Evolutionary conservation across 1,139 yeast genomes (phyloP).

Genomic region (Scheffersomyces segobiensis): DNA sequence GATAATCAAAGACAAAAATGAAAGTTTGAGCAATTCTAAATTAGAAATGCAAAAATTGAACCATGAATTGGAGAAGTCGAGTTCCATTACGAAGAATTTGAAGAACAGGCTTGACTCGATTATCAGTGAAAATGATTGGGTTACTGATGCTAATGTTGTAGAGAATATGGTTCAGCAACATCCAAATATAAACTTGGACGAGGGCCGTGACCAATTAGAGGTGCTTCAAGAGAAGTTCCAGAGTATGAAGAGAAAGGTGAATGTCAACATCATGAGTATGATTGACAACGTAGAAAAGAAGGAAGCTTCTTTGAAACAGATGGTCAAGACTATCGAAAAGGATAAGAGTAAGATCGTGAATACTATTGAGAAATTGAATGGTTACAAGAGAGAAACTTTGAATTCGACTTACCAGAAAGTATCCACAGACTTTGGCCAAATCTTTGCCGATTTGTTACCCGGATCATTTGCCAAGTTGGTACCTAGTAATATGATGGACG

Average conservation of each 20-base stretch:
- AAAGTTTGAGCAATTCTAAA: constrained; percentile 49
- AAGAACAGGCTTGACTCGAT: constrained; percentile 49
- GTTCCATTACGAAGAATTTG: constrained; percentile 42
- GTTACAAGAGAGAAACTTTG: constrained; percentile 81
- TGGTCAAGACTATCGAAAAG: constrained; percentile 86
- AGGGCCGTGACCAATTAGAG: constrained; percentile 58
- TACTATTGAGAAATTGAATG: constrained; percentile 82
- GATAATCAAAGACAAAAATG: constrained; percentile 53
- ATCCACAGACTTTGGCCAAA: constrained; percentile 85
- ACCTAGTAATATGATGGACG: constrained; percentile 75
- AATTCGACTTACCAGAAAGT: constrained; percentile 86
- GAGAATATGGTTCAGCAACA: constrained; percentile 55
- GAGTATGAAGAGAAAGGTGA: constrained; percentile 82
- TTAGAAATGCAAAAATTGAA: constrained; percentile 58
- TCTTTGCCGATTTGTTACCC: constrained; percentile 85
- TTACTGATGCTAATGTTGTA: constrained; percentile 60
- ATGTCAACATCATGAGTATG: constrained; percentile 88
- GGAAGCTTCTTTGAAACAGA: constrained; percentile 71
- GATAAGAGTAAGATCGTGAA: constrained; percentile 90
- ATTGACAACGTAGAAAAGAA: constrained; percentile 92
- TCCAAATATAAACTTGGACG: constrained; percentile 63
- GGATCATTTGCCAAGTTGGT: constrained; percentile 89
- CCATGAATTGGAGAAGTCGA: constrained; percentile 65
- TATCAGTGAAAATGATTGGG: constrained; percentile 68
- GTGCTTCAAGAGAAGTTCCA: constrained; percentile 63